Evolutionary conservation across 2,329 filamentous ascomycete genomes (phyloP), one percentile per base, ranked within the genome.

Genomic region (Epichloe festucae): DNA sequence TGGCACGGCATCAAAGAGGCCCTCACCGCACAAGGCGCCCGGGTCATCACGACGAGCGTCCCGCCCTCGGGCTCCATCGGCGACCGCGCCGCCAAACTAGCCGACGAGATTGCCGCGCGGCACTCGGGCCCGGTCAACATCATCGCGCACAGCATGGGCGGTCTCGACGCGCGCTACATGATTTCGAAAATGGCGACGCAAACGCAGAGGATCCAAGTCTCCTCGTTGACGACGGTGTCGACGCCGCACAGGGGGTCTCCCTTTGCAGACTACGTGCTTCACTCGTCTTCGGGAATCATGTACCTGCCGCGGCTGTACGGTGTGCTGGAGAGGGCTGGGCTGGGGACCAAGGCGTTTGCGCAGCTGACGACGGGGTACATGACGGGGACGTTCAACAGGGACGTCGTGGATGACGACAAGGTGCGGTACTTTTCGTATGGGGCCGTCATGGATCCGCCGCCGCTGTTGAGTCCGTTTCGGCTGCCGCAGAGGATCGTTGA

Each of bases 131-230:
- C 40, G 3, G 87, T 95, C 57, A 88, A 87, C 62, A 86, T 95
- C 53, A 74, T 89, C 19, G 79, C 79, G 41, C 85, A 89, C 67
- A 78, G 74, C 57, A 83, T 83, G 79, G 79, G 81, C 46, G 81
- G 81, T 2, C 70, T 85, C 3, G 81, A 84, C 62, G 76, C 79
- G 10, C 72, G 81, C 45, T 81, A 82, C 63, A 81, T 84, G 79
- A 77, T 84, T 50, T 78, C 79, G 21, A 70, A n/a, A 17, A 35
- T 41, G 5, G 23, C 23, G 31, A 19, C 45, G n/a, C 27, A 6
- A 14, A 19, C 45, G n/a, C 23, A 5, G 8, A 27, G 19, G 12
- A n/a, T 39, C 12, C 34, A 67, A 17, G 74, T 80, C 48, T 69
- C 70, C 31, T 74, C 73, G 2, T 69, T 81, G 14, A 74, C 77